Base-by-base conservation (phyloP, 345 rosid species). In the Theobroma cacao region DNA sequence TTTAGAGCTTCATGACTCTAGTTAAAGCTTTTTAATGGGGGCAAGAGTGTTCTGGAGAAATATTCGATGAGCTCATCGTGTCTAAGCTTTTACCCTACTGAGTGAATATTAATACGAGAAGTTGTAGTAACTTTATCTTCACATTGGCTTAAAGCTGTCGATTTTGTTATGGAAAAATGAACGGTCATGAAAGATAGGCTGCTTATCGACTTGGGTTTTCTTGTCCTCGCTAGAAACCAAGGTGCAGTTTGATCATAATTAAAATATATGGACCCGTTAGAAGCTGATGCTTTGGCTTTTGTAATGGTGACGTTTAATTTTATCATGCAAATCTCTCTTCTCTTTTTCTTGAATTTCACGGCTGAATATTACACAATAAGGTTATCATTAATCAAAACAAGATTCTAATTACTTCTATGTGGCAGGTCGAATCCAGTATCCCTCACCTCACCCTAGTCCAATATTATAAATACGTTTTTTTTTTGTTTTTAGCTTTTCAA, bases 191-290 rank as follows among this genome's bases (percentile, higher is more conserved):
- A 45, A 26, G 15, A 45, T 68, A 45, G 53, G 15, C 45, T 24
- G 24, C 24, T 47, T 7, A 15, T 72, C 62, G 33, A 52, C n/a
- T 78, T 47, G 53, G 43, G 50, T 60, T 59, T 59, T 74, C 50
- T 53, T 67, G 59, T 77, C 65, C 3, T 56, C 75, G 36, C 75
- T 30, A 58, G 17, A 78, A 58, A 41, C 34, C 65, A 60, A 72
- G 62, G 75, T 72, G 63, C 4, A 26, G 2, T 53, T 34, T 12
- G 5, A 33, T 20, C 47, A n/a, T 53, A 50, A 33, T 33, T 22
- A 28, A 14, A 28, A 45, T 45, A 14, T 28, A 69, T 45, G 38
- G 74, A 43, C 73, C 36, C 22, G 0, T 17, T 68, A 26, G 52
- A 15, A 13, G 52, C 30, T 43, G 53, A 45, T 68, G 55, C 40